Evolutionary conservation across 73 alveolate species (phyloP), one percentile per base, ranked within the genome.

Genomic region (Durusdinium trenchii): DNA sequence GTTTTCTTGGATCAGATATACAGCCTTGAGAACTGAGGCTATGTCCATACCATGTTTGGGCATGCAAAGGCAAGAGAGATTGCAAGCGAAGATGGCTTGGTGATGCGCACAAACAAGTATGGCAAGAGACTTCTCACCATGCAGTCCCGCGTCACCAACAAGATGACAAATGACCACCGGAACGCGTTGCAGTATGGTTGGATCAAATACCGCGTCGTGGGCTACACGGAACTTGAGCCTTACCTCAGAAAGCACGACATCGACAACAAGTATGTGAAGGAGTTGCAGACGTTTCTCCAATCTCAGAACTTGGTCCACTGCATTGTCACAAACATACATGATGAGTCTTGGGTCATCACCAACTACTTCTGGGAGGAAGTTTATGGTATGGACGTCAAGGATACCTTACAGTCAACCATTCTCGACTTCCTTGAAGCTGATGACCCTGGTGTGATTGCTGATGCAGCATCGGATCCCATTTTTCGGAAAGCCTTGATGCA

Each of bases 41-140:
- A 71, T n/a, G 95, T 85, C 79, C 95, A 36, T 12, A 26, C 81
- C 42, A 35, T 85, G 81, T 85, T 54, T 54, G 95, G 94, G 7
- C 94, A 85, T n/a, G 95, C 95, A 30, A 54, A 35, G 1, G 95
- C 95, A 7, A 45, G 95, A 28, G 60, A 36, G 12, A 40, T 54
- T n/a, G 95, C 95, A 38, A 85, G 95, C 43, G 81, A 54, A 10
- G 61, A 54, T 6, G 81, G 45, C 36, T 30, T 85, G 43, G 95
- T 85, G 46, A 10, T 38, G 18, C 95, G 95, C 57, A 85, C 95
- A 78, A 85, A 85, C 60, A 51, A 52, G 79, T 40, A 54, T 6
- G 95, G 95, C 60, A 85, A 54, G 40, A 32, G 95, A 10, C 42
- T 35, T 9, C 95, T 85, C 30, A 85, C 81, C 43, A 38, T 18